phyloP scores from a whole-genome alignment of 441 rosid genomes.

The Aquilaria agallochum region DNA sequence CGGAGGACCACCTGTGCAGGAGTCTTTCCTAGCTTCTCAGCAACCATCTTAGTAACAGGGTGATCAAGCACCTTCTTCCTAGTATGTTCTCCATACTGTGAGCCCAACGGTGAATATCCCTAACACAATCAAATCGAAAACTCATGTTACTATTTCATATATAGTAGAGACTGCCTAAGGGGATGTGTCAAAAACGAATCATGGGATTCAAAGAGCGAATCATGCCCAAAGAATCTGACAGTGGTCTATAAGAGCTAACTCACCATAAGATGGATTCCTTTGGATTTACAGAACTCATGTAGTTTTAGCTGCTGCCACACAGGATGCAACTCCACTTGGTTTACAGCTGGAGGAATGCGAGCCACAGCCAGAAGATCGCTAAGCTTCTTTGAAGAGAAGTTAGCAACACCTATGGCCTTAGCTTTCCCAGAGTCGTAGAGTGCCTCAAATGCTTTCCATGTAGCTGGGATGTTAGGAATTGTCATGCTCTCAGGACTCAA shows the following conservation, averaged over 20 bases:
- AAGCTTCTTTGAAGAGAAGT: conserved; percentile 45
- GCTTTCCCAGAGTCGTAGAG: conserved; percentile 44
- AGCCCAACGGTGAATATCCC: conserved; percentile 34
- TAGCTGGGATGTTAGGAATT: conserved; percentile 29
- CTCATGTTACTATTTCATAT: background rate
- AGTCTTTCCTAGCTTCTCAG: conserved; percentile 17
- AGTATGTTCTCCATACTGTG: conserved; percentile 13
- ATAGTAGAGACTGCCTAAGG: too few relatives aligned
- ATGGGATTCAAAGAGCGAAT: too few relatives aligned
- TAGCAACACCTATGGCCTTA: conserved; percentile 48
- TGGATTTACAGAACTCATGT: conserved; percentile 32
- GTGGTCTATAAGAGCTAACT: conserved; percentile 12
- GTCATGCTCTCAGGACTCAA: conserved; percentile 24
- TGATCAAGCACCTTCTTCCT: conserved; percentile 28
- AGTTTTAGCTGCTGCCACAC: conserved; percentile 40
- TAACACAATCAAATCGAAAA: background rate
- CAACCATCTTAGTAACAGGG: conserved; percentile 15
- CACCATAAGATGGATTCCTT: conserved; percentile 40
- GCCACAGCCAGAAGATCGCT: conserved; percentile 33
- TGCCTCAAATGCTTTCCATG: conserved; percentile 56
- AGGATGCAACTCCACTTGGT: conserved; percentile 72
- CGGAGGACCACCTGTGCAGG: conserved; percentile 28
- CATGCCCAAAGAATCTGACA: too few relatives aligned
- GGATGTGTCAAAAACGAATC: too few relatives aligned
- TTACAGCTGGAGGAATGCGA: conserved; percentile 45